These are phyloP conservation scores for Torulaspora maleeae DNA, from an alignment of 805 yeast species.

Conservation along the genomic window DNA sequence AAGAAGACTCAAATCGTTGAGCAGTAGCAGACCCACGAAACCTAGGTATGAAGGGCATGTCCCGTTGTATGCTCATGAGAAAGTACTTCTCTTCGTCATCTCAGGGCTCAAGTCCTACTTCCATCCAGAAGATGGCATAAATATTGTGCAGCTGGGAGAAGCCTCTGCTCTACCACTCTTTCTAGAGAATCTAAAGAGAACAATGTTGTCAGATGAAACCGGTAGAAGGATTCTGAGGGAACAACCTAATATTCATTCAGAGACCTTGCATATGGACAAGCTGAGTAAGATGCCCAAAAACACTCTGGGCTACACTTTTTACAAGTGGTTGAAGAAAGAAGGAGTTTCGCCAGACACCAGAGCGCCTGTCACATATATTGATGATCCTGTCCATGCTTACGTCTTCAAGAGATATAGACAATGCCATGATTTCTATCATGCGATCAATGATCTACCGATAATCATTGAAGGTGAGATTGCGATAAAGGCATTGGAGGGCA, in stretches of 20 bases:
- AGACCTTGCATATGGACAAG: slow-evolving; percentile 57
- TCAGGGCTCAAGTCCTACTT: slow-evolving; percentile 74
- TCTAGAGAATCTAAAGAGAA: slow-evolving; percentile 54
- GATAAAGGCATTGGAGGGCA: slow-evolving; percentile 84
- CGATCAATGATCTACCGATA: slow-evolving; percentile 84
- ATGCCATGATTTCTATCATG: slow-evolving; percentile 95
- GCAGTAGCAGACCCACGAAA: slow-evolving; percentile 28
- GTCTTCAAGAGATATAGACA: slow-evolving; percentile 93
- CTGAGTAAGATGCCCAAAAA: slow-evolving; percentile 57
- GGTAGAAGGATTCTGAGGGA: slow-evolving; percentile 79
- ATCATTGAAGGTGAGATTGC: slow-evolving; percentile 96
- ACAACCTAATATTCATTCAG: slow-evolving; percentile 76
- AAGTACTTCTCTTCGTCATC: slow-evolving; percentile 56
- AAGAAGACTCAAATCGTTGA: slow-evolving; percentile 22
- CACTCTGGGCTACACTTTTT: slow-evolving; percentile 75
- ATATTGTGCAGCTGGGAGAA: slow-evolving; percentile 83
- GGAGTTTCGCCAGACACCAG: slow-evolving; percentile 93
- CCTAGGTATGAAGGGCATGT: slow-evolving; percentile 71
- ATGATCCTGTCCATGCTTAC: slow-evolving; percentile 85
- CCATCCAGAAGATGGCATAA: slow-evolving; percentile 71
- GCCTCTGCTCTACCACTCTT: slow-evolving; percentile 75
- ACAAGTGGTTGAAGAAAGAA: slow-evolving; percentile 76
- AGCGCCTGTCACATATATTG: slow-evolving; percentile 79
- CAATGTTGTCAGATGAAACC: slow-evolving; percentile 68
- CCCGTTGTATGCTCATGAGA: slow-evolving; percentile 62